These are phyloP conservation scores for Viola pubescens DNA, from an alignment of 441 rosid species.

Conservation along the genomic window DNA sequence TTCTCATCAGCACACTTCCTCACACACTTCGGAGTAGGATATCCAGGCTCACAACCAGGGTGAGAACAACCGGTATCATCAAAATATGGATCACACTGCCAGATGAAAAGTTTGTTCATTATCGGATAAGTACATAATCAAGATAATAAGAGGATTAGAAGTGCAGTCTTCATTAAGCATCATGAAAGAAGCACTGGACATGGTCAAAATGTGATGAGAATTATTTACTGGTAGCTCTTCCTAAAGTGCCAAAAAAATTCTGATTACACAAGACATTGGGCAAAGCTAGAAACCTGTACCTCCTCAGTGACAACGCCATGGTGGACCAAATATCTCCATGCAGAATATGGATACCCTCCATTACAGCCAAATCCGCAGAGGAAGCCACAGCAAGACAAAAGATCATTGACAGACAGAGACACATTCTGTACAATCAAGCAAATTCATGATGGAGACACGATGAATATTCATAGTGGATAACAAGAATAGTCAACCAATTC, in stretches of 20 bases:
- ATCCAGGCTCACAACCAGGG: constrained; percentile 95
- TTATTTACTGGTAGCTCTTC: background rate
- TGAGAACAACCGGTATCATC: constrained; percentile 79
- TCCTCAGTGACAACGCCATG: constrained; percentile 87
- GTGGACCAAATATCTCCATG: constrained; percentile 71
- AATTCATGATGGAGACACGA: background rate
- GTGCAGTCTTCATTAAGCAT: background rate
- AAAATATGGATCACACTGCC: constrained; percentile 87
- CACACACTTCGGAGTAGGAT: constrained; percentile 75
- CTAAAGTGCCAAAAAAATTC: background rate
- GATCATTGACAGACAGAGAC: constrained; percentile 89
- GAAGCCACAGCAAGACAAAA: constrained; percentile 91
- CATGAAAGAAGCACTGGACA: background rate
- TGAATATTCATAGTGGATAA: background rate
- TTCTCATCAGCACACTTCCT: constrained; percentile 63
- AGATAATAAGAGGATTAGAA: constrained; percentile 11
- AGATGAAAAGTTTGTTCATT: constrained; percentile 6
- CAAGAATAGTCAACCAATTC: background rate
- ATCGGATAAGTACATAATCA: constrained; percentile 1
- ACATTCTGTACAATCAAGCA: constrained; percentile 48
- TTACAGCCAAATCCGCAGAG: constrained; percentile 86
- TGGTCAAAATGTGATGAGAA: constrained; percentile 4
- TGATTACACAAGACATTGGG: background rate
- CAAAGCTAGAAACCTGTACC: constrained; percentile 32
- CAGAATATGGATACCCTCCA: constrained; percentile 72